phyloP scores from a whole-genome alignment of 2,329 filamentous ascomycete genomes.

The Pochonia chlamydosporia region DNA sequence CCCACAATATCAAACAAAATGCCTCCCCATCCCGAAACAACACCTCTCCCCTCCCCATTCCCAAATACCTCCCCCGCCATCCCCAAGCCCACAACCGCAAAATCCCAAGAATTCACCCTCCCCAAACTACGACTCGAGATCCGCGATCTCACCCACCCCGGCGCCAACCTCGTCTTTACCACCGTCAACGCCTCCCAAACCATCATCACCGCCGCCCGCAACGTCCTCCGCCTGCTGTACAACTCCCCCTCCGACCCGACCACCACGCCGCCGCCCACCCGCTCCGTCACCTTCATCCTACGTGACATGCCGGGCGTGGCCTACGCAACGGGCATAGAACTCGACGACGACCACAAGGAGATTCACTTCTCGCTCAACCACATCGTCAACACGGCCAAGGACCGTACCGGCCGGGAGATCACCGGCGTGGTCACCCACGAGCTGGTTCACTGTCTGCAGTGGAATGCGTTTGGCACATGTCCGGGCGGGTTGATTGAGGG shows the following conservation, averaged over 20 bases:
- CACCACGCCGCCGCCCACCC: constrained; percentile 55
- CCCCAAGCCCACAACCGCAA: neutral
- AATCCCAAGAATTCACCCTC: constrained; percentile 28
- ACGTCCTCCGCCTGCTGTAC: constrained; percentile 72
- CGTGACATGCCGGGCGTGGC: constrained; percentile 78
- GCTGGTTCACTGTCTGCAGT: constrained; percentile 92
- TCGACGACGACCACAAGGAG: constrained; percentile 85
- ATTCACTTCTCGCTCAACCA: constrained; percentile 83
- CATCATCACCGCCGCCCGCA: constrained; percentile 56
- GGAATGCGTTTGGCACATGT: constrained; percentile 55
- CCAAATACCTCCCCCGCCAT: constrained; percentile 22
- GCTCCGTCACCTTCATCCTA: constrained; percentile 79
- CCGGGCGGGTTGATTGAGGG: constrained; percentile 83
- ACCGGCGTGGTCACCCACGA: constrained; percentile 84
- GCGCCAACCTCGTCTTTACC: constrained; percentile 60
- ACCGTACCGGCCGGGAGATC: constrained; percentile 56
- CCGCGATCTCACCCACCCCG: constrained; percentile 53
- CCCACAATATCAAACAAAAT: neutral
- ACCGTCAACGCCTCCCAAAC: constrained; percentile 57
- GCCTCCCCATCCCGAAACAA: neutral
- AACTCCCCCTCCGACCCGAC: constrained; percentile 31
- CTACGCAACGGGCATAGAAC: constrained; percentile 75
- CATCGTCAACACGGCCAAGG: constrained; percentile 45
- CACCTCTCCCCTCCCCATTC: neutral
- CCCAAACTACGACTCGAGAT: constrained; percentile 56